Evolutionary conservation across 192 early-diverging fungal genomes (phyloP).

Genomic region (Coemansia sp.): DNA sequence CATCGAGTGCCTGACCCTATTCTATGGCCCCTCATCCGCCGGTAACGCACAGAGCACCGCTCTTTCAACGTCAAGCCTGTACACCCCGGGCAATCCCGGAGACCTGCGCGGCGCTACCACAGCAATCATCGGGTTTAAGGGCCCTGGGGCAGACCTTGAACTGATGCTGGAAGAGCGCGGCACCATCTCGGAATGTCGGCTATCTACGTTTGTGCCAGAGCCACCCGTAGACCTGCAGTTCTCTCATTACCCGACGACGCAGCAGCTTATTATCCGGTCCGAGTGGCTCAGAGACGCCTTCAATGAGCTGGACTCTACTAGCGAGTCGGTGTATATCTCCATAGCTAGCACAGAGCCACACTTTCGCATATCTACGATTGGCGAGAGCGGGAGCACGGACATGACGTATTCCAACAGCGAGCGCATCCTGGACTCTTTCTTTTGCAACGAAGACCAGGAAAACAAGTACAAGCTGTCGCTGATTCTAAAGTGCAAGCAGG

Average conservation of each 20-base stretch:
- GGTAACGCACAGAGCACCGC: background rate
- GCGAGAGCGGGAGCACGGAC: constrained; percentile 53
- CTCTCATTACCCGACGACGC: constrained; percentile 20
- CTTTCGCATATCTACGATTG: constrained; percentile 53
- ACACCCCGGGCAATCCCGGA: constrained; percentile 16
- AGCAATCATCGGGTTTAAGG: constrained; percentile 35
- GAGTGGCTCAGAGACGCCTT: constrained; percentile 59
- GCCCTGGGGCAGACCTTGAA: constrained; percentile 42
- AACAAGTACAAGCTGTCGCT: constrained; percentile 48
- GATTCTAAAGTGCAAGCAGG: constrained; percentile 49
- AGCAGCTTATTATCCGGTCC: constrained; percentile 58
- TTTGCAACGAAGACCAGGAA: constrained; percentile 48
- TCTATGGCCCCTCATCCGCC: constrained; percentile 31
- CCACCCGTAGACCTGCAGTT: constrained; percentile 48
- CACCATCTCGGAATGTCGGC: constrained; percentile 53
- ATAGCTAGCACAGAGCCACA: constrained; percentile 51
- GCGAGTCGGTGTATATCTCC: constrained; percentile 47
- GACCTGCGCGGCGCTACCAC: constrained; percentile 46
- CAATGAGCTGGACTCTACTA: constrained; percentile 57
- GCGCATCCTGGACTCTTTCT: constrained; percentile 56
- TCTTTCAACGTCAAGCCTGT: constrained; percentile 11
- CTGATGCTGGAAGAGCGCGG: constrained; percentile 58
- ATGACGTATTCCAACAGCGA: constrained; percentile 60
- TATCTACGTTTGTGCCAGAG: constrained; percentile 55
- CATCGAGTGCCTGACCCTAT: constrained; percentile 46